Base-by-base conservation (phyloP, 306 rosid species). In the Prunus davidiana region DNA sequence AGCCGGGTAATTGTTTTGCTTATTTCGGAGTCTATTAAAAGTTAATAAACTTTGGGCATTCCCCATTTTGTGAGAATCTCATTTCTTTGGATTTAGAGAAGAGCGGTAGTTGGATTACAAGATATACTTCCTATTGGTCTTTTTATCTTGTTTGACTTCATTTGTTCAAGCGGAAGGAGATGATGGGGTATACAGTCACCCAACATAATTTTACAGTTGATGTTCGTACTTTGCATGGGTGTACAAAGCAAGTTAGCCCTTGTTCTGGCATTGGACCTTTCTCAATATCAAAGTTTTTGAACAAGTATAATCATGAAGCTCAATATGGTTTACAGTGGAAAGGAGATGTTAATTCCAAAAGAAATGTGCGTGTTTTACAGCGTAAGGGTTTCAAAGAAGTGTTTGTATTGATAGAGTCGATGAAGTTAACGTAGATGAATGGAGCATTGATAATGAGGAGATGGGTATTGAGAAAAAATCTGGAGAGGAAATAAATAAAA, bases 371-470 rank as follows among this genome's bases (percentile, higher is more conserved):
- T 16, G 56, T 56, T 13, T 86, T 76, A 69, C 76, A 25, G 78
- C 75, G 72, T 73, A 77, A 71, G 77, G 76, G 89, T 71, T 75
- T 87, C 89, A 30, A 68, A 84, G 87, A 71, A 84, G 81, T 70
- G 78, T 79, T 81, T 78, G 84, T 64, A 22, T 81, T 56, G 94
- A 88, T 82, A 86, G 89, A 83, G 91, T 83, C 55, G 78, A 77
- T 60, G 85, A 82, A 74, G 86, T 74, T 62, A 85, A 78, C 12
- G 76, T 71, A 13, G 87, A 79, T 69, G 91, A 83, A 27, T 74
- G 65, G 82, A 64, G 56, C 64, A 57, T 73, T 70, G 77, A 77
- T 77, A 76, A 75, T 61, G 54, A 79, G 43, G 63, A 74, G 82
- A 72, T 8, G 56, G 69, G 61, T 7, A 70, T 72, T 19, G 66